These are phyloP conservation scores for Suillus subalutaceus DNA, from an alignment of 768 basidiomycete species.

Conservation along the genomic window DNA sequence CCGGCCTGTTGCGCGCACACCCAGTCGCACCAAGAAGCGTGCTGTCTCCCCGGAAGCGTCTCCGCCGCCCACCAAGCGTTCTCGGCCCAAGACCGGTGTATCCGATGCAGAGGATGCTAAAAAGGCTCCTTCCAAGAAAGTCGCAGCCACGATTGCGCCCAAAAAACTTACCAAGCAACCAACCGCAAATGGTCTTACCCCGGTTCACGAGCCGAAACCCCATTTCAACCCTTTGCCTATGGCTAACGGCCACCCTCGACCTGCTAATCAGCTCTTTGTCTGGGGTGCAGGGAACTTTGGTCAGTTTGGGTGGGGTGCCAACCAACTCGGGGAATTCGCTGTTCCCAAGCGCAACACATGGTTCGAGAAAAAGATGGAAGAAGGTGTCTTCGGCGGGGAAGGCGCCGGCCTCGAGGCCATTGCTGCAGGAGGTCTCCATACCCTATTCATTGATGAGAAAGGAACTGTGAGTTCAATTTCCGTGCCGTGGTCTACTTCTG, in stretches of 20 bases:
- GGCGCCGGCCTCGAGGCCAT: conserved; percentile 83
- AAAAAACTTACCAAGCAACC: conserved; percentile 34
- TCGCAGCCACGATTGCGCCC: conserved; percentile 18
- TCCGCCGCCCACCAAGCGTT: conserved; percentile 51
- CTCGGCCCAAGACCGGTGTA: conserved; percentile 38
- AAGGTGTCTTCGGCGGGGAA: conserved; percentile 69
- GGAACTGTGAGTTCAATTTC: conserved; percentile 70
- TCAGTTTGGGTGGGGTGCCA: conserved; percentile 90
- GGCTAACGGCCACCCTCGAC: conserved; percentile 57
- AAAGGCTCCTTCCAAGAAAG: conserved; percentile 26
- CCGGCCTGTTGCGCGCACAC: conserved; percentile 28
- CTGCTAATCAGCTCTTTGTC: conserved; percentile 74
- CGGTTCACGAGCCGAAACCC: conserved; percentile 44
- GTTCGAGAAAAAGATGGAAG: conserved; percentile 74
- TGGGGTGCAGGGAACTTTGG: conserved; percentile 96
- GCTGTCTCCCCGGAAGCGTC: conserved; percentile 54
- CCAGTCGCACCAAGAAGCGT: conserved; percentile 45
- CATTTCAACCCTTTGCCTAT: conserved; percentile 70
- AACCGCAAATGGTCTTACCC: conserved; percentile 33
- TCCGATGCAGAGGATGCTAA: conserved; percentile 47
- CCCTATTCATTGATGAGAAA: conserved; percentile 84
- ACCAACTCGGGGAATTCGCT: conserved; percentile 67
- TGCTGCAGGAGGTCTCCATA: conserved; percentile 87
- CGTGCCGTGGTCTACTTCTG: conserved; percentile 11
- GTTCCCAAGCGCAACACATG: conserved; percentile 79